Evolutionary conservation across 495 filamentous ascomycete genomes (phyloP), one percentile per base, ranked within the genome.

Genomic region (Penicillium flavigenum): DNA sequence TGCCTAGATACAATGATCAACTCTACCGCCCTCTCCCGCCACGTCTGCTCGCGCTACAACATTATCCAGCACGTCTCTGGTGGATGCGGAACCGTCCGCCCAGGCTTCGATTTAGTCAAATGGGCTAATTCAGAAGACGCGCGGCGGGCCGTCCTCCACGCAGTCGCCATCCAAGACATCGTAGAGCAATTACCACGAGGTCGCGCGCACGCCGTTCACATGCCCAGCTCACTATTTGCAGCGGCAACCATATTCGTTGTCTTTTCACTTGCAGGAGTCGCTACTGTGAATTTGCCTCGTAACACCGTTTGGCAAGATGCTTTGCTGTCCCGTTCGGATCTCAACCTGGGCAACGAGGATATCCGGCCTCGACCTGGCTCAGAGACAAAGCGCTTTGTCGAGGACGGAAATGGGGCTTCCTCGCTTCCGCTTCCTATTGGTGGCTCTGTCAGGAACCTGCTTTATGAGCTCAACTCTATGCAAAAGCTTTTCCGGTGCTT

Each of bases 401-500:
- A 71, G 17, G 68, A 63, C 5, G 67, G 65, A 0, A 62, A 58
- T 36, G 64, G 61, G 0, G 50, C 64, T 8, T 57, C 66, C 3
- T 27, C 49, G 3, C 20, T 52, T 31, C 57, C 62, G 0, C 19
- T 17, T 39, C 54, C 63, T 6, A 56, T 58, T 5, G 56, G 68
- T 27, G 71, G 66, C 0, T 63, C 62, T 1, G 63, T 61, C 11
- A 67, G 72, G 34, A 79, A 79, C 60, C 58, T 80, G 24, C 57
- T 79, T 12, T 80, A 80, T 62, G 77, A 80, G 54, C 63, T 80
- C 54, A 79, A 79, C 51, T 77, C 75, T 16, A 77, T 79, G 65
- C 77, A 78, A 59, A 80, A 79, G 58, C 63, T 80, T 4, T 79
- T 80, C 54, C 69, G 76, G 17, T 79, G 77, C 51, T 60, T 80